Evolutionary conservation across 164 flowering plant species (phyloP).

Genomic region (Houttuynia cordata): DNA sequence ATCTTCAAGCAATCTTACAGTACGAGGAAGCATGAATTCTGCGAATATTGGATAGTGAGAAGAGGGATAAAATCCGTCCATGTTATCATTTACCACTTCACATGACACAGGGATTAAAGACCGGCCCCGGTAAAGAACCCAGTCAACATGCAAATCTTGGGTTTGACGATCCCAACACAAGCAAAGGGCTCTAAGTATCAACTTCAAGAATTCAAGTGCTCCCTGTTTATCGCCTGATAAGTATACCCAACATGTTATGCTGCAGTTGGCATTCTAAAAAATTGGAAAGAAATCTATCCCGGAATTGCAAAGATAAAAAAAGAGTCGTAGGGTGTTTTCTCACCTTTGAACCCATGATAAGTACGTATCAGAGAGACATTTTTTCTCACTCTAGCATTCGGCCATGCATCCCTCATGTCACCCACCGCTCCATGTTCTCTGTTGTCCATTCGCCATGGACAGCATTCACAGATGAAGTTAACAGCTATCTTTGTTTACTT

Average conservation of each 20-base stretch:
- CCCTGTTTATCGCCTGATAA: constrained; percentile 83
- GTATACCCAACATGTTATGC: background rate
- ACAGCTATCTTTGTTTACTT: background rate
- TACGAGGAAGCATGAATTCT: constrained; percentile 87
- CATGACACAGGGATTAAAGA: constrained; percentile 66
- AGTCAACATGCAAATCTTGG: constrained; percentile 85
- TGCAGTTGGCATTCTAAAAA: background rate
- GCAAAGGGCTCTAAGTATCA: constrained; percentile 85
- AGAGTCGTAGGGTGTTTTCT: background rate
- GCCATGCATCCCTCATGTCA: constrained; percentile 98
- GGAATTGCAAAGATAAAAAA: background rate
- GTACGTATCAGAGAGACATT: constrained; percentile 76
- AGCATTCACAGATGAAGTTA: background rate
- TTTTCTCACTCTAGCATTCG: constrained; percentile 79
- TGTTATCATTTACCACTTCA: constrained; percentile 76
- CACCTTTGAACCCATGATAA: constrained; percentile 95
- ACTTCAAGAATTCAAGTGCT: constrained; percentile 60
- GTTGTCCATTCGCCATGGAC: constrained; percentile 3
- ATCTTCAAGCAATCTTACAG: constrained; percentile 57
- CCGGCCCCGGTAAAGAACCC: constrained; percentile 90
- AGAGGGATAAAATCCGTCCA: constrained; percentile 80
- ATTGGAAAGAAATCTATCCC: background rate
- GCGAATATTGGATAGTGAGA: constrained; percentile 84
- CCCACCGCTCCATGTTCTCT: constrained; percentile 97
- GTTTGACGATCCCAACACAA: constrained; percentile 99